Conservation (phyloP, 345 rosid genomes). For the Linum lewisii region DNA sequence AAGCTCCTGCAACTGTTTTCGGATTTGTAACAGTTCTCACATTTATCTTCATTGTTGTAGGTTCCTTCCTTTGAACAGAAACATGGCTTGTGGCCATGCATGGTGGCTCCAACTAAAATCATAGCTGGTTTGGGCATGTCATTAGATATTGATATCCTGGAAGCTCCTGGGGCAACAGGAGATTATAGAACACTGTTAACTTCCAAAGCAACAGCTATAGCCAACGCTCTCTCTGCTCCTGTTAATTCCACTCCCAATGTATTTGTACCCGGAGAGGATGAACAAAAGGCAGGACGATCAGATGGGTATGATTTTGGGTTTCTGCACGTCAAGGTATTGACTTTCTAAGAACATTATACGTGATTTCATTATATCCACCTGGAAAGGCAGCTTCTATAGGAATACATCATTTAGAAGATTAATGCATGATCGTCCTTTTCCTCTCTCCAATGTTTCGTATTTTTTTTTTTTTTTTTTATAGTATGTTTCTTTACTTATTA, state of each 20-base stretch:
- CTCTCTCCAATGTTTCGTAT: too few species aligned
- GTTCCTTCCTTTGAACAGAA: constrained; percentile 65
- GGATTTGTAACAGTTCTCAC: background rate
- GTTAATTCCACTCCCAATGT: constrained; percentile 44
- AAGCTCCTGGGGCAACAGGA: constrained; percentile 94
- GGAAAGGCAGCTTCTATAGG: background rate
- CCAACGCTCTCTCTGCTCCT: constrained; percentile 76
- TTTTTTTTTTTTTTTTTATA: too few species aligned
- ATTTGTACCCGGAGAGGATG: constrained; percentile 85
- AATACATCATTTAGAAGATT: background rate
- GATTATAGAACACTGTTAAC: constrained; percentile 84
- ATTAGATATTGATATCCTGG: constrained; percentile 78
- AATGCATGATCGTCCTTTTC: too few species aligned
- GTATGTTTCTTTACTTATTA: too few species aligned
- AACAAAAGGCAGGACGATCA: constrained; percentile 53
- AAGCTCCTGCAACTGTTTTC: background rate
- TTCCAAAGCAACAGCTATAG: constrained; percentile 70
- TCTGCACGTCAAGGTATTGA: constrained; percentile 84
- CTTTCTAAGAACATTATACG: background rate
- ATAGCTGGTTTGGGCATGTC: constrained; percentile 92
- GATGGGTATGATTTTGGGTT: constrained; percentile 92
- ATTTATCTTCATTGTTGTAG: constrained; percentile 24
- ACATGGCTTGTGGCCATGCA: constrained; percentile 86
- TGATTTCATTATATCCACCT: background rate
- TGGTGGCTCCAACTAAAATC: constrained; percentile 98